Evolutionary conservation across 106 monocot species (phyloP), one percentile per base, ranked within the genome.

Genomic region (Dioscorea dumetorum): DNA sequence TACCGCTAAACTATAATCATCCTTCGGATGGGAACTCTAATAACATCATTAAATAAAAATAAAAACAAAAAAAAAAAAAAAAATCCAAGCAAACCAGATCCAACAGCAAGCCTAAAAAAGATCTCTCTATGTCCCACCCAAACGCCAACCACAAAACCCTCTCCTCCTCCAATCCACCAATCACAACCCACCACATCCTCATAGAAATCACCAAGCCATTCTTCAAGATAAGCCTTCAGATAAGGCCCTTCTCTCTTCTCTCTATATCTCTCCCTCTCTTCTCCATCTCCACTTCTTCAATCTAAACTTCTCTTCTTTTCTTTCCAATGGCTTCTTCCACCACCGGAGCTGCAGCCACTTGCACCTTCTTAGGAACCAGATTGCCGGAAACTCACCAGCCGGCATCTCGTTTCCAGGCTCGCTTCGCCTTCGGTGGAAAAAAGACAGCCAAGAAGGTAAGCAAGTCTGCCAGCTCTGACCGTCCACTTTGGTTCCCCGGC

Each of bases 401-500:
- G 24, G 66, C 60, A 49, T 76, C 81, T 18, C 78, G 77, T 14
- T 77, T 95, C 77, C 70, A 71, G 18, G 95, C 91, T 21, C 74
- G 88, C 60, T 91, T 95, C 70, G 91, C 81, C 13, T 91, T 95
- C 60, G 90, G 90, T 2, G 12, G 22, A 22, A 88, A 88, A 59
- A 85, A 85, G 23, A 11, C 68, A 6, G 62, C 69, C 8, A 90
- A 85, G 70, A 95, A 91, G 83, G 2, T 68, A 8, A 11, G 67
- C 31, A 70, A 32, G 74, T 11, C 68, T n/a, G 20, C 82, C 19
- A 65, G 48, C n/a, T 32, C 83, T 3, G 95, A 88, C 77, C 72
- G 95, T 53, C 95, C 95, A 17, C 78, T 95, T 51, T 95, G 95
- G 95, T 95, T 56, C 64, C 95, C 95, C 0, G 95, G 95, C 0